Evolutionary conservation across 2,329 filamentous ascomycete genomes (phyloP), one percentile per base, ranked within the genome.

Genomic region (Pseudopyrenochaeta lycopersici): DNA sequence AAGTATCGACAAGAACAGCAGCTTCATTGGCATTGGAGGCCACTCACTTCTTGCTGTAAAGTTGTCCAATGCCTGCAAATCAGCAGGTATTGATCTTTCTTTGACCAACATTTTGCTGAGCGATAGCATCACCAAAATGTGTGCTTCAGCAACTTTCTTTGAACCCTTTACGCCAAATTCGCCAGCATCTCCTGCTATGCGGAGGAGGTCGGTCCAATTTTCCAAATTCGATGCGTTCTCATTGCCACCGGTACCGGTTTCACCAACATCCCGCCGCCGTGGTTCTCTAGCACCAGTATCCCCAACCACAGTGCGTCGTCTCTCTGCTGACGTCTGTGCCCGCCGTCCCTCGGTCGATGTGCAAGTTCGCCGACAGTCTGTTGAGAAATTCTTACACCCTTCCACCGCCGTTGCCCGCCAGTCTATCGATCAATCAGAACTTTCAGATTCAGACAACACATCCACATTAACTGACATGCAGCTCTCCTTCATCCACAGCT

Each of bases 401-500:
- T 36, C 44, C 20, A 14, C 32, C 6, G 32, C 20, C 14, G 17
- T 27, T 9, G 4, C 18, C 20, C 44, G 31, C 17, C 20, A 20
- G 15, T 46, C 44, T 36, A 30, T 46, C 12, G 44, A 31, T 46
- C 17, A 17, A 10, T 4, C 29, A 29, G 17, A n/a, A 10, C 36
- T 39, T 42, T 3, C 40, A 2, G 40, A 42, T 30, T 30, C 11
- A n/a, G 40, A 30, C n/a, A 42, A 7, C 21, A 42, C 40, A 30
- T 42, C 32, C 14, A 46, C 14, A 4, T 32, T 46, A 32, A 46
- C 44, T 7, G 44, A 46, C 12, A 38, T 46, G 48, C 67, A 68
- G 46, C 49, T 68, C 1, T 61, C 58, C 12, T 54, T 70, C n/a
- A 55, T 70, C 17, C 60, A 62, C 29, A 60, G 63, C 12, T 58